Percentiles rank a stretch among this genome's conserved stretches.
Evolutionary conservation across 495 filamentous ascomycete genomes (phyloP).

Genomic region (Penicillium psychrofluorescens): DNA sequence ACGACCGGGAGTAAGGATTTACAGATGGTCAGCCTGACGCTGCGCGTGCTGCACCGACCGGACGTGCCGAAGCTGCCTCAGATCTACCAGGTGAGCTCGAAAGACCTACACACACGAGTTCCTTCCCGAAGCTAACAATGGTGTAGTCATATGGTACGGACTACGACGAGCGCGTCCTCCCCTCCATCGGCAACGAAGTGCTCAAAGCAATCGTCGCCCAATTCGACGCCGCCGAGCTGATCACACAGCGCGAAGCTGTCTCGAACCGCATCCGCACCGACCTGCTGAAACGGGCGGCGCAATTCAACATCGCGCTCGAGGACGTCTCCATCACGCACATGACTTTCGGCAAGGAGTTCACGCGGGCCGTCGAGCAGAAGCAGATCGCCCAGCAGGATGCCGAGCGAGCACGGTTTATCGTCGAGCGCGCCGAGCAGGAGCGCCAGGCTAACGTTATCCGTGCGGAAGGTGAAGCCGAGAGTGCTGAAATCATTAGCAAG

Average conservation of each 20-base stretch:
- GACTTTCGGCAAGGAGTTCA: conserved; percentile 99
- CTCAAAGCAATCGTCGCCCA: conserved; percentile 98
- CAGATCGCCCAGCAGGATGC: conserved; percentile 99
- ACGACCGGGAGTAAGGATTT: conserved; percentile 98
- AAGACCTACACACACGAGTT: neutral
- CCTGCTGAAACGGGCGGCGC: conserved; percentile 87
- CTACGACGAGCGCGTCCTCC: conserved; percentile 98
- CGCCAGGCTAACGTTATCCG: conserved; percentile 96
- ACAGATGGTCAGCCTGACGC: conserved; percentile 98
- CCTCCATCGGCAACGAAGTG: conserved; percentile 99
- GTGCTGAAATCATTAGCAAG: conserved; percentile 87
- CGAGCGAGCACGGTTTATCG: conserved; percentile 93
- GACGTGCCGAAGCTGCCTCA: conserved; percentile 88
- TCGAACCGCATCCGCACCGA: conserved; percentile 91
- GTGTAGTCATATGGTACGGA: conserved; percentile 73
- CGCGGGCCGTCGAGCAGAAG: conserved; percentile 97
- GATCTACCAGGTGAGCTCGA: conserved; percentile 83
- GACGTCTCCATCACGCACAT: conserved; percentile 99
- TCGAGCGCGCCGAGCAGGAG: conserved; percentile 98
- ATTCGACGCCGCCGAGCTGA: conserved; percentile 98
- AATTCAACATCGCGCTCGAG: conserved; percentile 99
- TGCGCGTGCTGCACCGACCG: conserved; percentile 90
- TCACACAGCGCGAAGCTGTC: conserved; percentile 97
- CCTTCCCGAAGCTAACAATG: neutral
- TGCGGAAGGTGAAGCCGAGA: conserved; percentile 95